Conservation (phyloP, 768 basidiomycete species). For the Serendipita sp. region DNA sequence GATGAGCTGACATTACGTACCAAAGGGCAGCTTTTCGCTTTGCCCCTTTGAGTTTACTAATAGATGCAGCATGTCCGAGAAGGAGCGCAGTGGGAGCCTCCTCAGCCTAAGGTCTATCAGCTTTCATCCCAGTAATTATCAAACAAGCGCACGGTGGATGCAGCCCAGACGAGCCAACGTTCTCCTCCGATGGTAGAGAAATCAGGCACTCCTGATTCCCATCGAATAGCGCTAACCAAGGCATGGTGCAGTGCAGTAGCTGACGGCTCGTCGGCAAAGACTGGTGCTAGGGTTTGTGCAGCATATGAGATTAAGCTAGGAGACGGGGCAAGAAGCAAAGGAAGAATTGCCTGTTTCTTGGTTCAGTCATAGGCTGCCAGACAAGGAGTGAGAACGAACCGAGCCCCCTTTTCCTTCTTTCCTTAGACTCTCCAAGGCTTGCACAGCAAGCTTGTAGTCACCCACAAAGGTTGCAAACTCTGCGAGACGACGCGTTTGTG, state of each 20-base stretch:
- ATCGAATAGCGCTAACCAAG: conserved; percentile 53
- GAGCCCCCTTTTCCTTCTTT: conserved; percentile 68
- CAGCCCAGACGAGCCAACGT: conserved; percentile 75
- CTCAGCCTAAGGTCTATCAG: conserved; percentile 46
- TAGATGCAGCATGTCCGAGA: conserved; percentile 60
- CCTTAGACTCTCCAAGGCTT: conserved; percentile 72
- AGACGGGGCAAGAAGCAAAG: conserved; percentile 53
- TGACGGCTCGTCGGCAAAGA: conserved; percentile 29
- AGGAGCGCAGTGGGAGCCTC: conserved; percentile 69
- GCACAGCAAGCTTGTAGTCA: conserved; percentile 70
- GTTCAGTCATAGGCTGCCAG: background rate
- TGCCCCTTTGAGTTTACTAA: conserved; percentile 39
- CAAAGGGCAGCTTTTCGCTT: conserved; percentile 54
- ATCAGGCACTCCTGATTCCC: conserved; percentile 58
- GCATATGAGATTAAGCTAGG: conserved; percentile 45
- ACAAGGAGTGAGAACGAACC: conserved; percentile 24
- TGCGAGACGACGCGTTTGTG: conserved; percentile 74
- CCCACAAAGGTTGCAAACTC: conserved; percentile 90
- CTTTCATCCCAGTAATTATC: conserved; percentile 1
- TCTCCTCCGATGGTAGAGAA: conserved; percentile 62
- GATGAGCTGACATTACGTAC: conserved; percentile 62
- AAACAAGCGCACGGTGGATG: conserved; percentile 49
- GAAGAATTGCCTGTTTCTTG: conserved; percentile 56
- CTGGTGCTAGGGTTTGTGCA: conserved; percentile 37
- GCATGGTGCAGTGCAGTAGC: conserved; percentile 55